Evolutionary conservation across 2,329 filamentous ascomycete genomes (phyloP), one percentile per base, ranked within the genome.

Genomic region (Colletotrichum shisoi): DNA sequence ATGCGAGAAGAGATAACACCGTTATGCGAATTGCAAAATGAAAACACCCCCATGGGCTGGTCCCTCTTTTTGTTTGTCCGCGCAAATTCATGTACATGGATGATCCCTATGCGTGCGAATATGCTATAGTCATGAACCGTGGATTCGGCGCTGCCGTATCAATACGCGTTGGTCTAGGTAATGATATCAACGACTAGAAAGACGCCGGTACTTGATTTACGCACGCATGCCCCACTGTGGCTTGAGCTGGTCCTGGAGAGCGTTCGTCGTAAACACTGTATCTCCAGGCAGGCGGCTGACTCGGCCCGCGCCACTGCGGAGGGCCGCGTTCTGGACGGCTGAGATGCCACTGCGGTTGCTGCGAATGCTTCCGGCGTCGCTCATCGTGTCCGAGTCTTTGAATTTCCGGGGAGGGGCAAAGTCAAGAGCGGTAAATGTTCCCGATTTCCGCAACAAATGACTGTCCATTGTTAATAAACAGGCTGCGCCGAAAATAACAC

Each of bases 211-310:
- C 24, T 57, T 40, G 54, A 45, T 67, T 74, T 76, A 83, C 60
- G 77, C 73, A 64, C 84, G 83, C 79, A 88, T 83, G 70, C 75
- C 78, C 87, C 86, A 89, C 59, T 80, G 78, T 49, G 87, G 87
- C 79, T 88, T 89, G 69, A 89, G 80, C 71, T 82, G 81, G 70
- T 87, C 79, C 64, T 81, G 79, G 76, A 94, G 78, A 63, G 92
- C 87, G 40, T 90, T 86, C 73, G 84, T 85, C 3, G 92, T 93
- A 71, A 93, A 94, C 65, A 96, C 92, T 49, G 89, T 86, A 71
- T 94, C 92, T 65, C 88, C 89, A 0, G 94, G 93, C 68, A 97
- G 85, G 57, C 91, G 89, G 75, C 92, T 95, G 71, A 97, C 87
- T 70, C 94, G 91, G 74, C 96, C 94, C 52, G 93, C 93, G 71